Evolutionary conservation across 768 basidiomycete genomes (phyloP).

Genomic region (Leucocoprinus leucothites): DNA sequence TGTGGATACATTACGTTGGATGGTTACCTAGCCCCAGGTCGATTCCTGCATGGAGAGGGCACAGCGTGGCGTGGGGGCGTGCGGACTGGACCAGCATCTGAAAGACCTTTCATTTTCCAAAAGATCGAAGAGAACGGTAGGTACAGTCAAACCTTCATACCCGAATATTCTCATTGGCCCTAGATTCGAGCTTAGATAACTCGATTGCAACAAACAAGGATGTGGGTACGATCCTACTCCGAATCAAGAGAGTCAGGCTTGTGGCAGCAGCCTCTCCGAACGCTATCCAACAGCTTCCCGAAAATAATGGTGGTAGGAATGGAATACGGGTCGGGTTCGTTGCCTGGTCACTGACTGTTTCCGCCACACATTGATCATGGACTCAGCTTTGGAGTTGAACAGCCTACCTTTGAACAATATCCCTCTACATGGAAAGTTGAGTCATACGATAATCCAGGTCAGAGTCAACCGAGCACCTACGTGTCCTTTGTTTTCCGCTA

Average conservation of each 20-base stretch:
- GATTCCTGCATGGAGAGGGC: constrained; percentile 58
- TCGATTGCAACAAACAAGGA: constrained; percentile 28
- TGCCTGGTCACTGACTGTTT: not conserved
- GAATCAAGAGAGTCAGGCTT: constrained; percentile 42
- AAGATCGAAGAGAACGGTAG: constrained; percentile 37
- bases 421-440: constrained; percentile 53
- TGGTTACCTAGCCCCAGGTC: constrained; percentile 58
- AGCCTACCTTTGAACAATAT: constrained; percentile 34
- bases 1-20: constrained; percentile 65
- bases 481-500: constrained; percentile 71
- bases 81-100: constrained; percentile 44
- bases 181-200: constrained; percentile 14
- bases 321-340: constrained; percentile 46
- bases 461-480: constrained; percentile 42
- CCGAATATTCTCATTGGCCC: not conserved
- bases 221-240: constrained; percentile 50
- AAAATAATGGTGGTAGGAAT: constrained; percentile 25
- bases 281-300: constrained; percentile 35
- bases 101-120: constrained; percentile 62
- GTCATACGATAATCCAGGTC: constrained; percentile 37
- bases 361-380: not conserved
- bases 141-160: not conserved
- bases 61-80: constrained; percentile 51
- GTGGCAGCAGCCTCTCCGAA: constrained; percentile 40
- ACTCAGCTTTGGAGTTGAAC: constrained; percentile 48